These are phyloP conservation scores for Salix suchowensis DNA, from an alignment of 345 rosid genomes.

Conservation along the genomic window DNA sequence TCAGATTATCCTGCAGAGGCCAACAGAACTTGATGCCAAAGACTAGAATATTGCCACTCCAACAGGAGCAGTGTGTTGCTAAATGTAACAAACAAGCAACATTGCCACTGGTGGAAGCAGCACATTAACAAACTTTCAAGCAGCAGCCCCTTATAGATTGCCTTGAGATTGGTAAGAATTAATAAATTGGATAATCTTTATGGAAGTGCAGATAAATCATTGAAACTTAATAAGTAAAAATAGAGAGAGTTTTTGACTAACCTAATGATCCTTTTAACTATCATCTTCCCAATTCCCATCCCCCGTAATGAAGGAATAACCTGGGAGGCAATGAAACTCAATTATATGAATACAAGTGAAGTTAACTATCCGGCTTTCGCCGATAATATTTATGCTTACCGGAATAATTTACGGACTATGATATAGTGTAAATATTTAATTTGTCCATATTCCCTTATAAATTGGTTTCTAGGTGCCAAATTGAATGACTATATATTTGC, in stretches of 20 bases:
- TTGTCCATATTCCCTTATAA: too few species aligned
- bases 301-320: conserved; percentile 62
- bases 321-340: conserved; percentile 53
- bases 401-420: too few species aligned
- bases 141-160: too few species aligned
- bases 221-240: neutral
- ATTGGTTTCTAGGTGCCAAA: neutral
- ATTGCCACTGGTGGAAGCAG: too few species aligned
- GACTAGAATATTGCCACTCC: neutral
- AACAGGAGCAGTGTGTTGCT: neutral
- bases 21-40: neutral
- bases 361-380: neutral
- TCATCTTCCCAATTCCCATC: conserved; percentile 77
- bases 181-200: neutral
- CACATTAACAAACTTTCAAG: too few species aligned
- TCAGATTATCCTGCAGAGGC: neutral
- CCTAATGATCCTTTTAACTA: conserved; percentile 70
- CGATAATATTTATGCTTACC: too few species aligned
- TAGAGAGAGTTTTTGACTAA: conserved; percentile 12
- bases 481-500: neutral
- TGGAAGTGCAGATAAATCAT: neutral
- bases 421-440: too few species aligned
- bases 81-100: neutral
- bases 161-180: too few species aligned
- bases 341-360: conserved; percentile 25